Evolutionary conservation across 768 basidiomycete genomes (phyloP).

Genomic region (Xerocomellus dryophilus): DNA sequence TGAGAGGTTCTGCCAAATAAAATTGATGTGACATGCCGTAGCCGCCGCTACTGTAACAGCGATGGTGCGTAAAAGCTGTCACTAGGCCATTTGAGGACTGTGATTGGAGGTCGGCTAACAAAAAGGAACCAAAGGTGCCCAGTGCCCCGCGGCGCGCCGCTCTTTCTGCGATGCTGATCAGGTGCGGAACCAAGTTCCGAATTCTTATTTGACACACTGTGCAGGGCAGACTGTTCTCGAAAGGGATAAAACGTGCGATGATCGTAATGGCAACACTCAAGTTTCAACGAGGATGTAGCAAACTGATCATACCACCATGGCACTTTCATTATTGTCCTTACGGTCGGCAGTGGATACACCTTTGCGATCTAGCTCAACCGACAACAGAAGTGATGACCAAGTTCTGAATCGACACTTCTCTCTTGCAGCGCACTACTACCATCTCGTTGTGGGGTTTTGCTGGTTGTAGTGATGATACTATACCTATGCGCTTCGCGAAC

Average conservation of each 20-base stretch:
- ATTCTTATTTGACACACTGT: neutral
- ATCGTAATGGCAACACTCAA: slow-evolving; percentile 11
- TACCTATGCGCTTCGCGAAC: neutral
- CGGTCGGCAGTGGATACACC: neutral
- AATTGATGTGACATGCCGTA: neutral
- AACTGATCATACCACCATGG: neutral
- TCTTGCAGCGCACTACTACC: neutral
- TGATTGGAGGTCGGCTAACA: neutral
- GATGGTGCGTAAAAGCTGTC: neutral
- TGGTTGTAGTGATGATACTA: neutral
- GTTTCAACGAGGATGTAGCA: slow-evolving; percentile 8
- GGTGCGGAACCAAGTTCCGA: neutral
- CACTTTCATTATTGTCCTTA: neutral
- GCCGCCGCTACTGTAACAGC: too few species aligned
- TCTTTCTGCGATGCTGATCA: neutral
- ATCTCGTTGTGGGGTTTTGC: neutral
- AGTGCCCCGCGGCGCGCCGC: neutral
- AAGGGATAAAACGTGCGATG: neutral
- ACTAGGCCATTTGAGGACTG: neutral
- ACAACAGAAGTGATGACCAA: slow-evolving; percentile 4
- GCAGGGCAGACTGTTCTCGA: neutral
- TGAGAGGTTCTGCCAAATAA: neutral
- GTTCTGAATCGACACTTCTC: neutral
- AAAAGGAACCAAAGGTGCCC: too few species aligned
- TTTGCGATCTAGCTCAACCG: too few species aligned